Conservation (phyloP, 2,329 filamentous ascomycete species). For the Botrytis galanthina region DNA sequence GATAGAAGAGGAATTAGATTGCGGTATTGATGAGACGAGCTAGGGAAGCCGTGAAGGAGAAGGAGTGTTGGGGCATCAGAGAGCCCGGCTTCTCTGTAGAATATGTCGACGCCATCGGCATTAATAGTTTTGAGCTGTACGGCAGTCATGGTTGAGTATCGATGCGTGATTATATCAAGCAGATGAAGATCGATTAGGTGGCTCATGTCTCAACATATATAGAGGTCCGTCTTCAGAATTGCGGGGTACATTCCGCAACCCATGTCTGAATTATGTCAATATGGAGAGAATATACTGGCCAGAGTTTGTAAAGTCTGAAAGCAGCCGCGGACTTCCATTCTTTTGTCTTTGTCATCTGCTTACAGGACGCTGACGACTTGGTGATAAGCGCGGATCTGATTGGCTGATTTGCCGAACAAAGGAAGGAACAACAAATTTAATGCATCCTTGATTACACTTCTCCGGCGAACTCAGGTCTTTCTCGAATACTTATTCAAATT, state of each 20-base stretch:
- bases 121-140: conserved; percentile 23
- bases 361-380: not conserved
- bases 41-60: conserved; percentile 48
- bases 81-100: conserved; percentile 43
- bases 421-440: not conserved
- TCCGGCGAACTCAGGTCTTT: conserved; percentile 5
- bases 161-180: not conserved
- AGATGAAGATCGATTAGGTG: conserved; percentile 6
- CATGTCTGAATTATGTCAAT: not conserved
- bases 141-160: not conserved
- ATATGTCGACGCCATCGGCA: conserved; percentile 42
- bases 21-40: conserved; percentile 46
- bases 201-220: conserved; percentile 8
- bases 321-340: not conserved
- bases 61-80: conserved; percentile 41
- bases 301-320: not conserved
- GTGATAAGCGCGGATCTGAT: not conserved
- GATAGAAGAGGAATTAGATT: conserved; percentile 46
- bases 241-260: not conserved
- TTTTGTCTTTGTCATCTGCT: conserved; percentile 9
- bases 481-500: not conserved
- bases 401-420: not conserved
- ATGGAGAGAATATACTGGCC: not conserved
- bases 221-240: not conserved
- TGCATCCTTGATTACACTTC: not conserved